Conservation (phyloP, 345 rosid genomes). For the Capsella bursapastoris region DNA sequence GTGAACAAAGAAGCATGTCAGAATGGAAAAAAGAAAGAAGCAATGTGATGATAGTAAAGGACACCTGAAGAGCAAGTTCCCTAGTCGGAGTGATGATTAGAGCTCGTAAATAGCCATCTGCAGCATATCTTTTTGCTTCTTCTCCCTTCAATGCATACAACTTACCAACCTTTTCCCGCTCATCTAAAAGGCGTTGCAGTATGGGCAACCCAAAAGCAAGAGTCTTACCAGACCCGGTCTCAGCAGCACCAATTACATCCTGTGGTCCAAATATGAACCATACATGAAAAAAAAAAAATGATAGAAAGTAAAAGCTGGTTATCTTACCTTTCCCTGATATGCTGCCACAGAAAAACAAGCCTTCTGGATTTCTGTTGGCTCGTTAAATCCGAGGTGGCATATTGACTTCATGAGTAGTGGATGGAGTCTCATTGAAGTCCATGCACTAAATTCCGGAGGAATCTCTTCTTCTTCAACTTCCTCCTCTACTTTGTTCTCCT, state of each 20-base stretch:
- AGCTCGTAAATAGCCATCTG: conserved; percentile 79
- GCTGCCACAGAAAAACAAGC: conserved; percentile 91
- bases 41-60: conserved; percentile 28
- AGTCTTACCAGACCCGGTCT: conserved; percentile 98
- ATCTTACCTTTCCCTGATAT: conserved; percentile 89
- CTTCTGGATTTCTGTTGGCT: conserved; percentile 92
- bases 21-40: background rate
- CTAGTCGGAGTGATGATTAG: conserved; percentile 94
- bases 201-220: conserved; percentile 98
- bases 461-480: conserved; percentile 55
- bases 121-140: conserved; percentile 65
- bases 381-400: conserved; percentile 73
- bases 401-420: conserved; percentile 80
- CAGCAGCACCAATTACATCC: conserved; percentile 98
- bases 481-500: conserved; percentile 52
- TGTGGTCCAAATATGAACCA: conserved; percentile 43
- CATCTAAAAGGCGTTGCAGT: conserved; percentile 89
- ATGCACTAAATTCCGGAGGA: conserved; percentile 60
- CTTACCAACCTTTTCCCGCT: conserved; percentile 67
- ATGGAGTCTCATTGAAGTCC: conserved; percentile 89
- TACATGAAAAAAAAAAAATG: conserved; percentile 12
- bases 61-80: conserved; percentile 93
- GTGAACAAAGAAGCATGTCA: conserved; percentile 4
- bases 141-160: conserved; percentile 59
- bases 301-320: conserved; percentile 20